These are phyloP conservation scores for Edaphochlamys debaryana DNA, from an alignment of 139 green algal species.

Conservation along the genomic window DNA sequence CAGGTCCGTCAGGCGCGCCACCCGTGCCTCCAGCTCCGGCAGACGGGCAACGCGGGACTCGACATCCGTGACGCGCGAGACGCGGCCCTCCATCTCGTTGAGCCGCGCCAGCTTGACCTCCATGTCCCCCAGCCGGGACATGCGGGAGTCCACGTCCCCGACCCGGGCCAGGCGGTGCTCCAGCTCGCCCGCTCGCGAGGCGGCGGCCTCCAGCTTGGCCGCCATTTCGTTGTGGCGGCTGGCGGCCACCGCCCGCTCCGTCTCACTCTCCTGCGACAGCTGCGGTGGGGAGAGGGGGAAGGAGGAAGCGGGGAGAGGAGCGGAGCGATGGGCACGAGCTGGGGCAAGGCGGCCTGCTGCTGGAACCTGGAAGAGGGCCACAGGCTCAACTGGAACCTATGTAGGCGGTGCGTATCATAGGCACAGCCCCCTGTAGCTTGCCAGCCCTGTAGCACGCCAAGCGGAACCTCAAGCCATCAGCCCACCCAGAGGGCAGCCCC, in stretches of 20 bases:
- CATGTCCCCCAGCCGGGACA: constrained; percentile 1
- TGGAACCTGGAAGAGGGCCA: no score
- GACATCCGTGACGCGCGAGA: background rate
- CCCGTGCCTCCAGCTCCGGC: constrained; percentile 15
- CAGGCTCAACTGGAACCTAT: no score
- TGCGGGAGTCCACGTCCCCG: background rate
- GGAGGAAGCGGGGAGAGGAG: no score
- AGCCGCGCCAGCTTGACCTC: constrained; percentile 13
- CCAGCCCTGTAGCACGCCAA: no score
- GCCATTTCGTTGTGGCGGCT: constrained; percentile 21
- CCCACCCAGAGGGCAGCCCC: background rate
- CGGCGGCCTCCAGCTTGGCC: constrained; percentile 26
- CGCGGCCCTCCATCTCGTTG: constrained; percentile 10
- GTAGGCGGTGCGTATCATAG: no score
- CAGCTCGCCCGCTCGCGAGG: constrained; percentile 12
- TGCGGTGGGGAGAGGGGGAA: background rate
- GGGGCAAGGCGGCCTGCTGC: no score
- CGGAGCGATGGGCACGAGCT: no score
- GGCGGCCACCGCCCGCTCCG: constrained; percentile 13
- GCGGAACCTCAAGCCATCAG: no score
- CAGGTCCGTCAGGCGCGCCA: constrained; percentile 12
- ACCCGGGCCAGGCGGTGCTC: background rate
- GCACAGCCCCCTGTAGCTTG: no score
- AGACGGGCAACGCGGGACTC: constrained; percentile 16
- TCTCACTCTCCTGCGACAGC: constrained; percentile 18